These are phyloP conservation scores for Obelidium mucronatum DNA, from an alignment of 192 early-diverging fungal species.

Conservation along the genomic window DNA sequence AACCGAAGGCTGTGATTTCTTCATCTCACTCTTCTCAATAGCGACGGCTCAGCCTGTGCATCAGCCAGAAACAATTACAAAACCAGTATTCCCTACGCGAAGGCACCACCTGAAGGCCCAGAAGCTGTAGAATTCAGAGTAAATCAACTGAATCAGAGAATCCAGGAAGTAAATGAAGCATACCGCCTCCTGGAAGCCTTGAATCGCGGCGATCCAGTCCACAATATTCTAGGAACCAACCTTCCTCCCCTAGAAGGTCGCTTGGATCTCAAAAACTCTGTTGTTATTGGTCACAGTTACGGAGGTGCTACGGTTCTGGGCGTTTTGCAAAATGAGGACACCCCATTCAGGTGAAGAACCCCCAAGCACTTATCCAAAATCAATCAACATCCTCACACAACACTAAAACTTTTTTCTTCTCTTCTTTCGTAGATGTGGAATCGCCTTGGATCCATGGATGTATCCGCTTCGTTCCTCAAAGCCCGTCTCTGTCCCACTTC, in stretches of 20 bases:
- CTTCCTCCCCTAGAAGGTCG: conserved; percentile 17
- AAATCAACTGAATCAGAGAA: conserved; percentile 20
- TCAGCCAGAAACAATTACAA: background rate
- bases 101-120: background rate
- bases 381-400: background rate
- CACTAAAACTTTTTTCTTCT: background rate
- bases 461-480: conserved; percentile 5
- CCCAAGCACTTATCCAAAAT: background rate
- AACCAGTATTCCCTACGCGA: background rate
- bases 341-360: conserved; percentile 15
- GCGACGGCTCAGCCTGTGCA: conserved; percentile 25
- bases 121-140: conserved; percentile 10
- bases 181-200: conserved; percentile 12
- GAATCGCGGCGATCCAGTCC: conserved; percentile 2
- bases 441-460: conserved; percentile 41
- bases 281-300: conserved; percentile 35
- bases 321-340: background rate
- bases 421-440: conserved; percentile 6
- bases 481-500: background rate
- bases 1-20: conserved; percentile 38
- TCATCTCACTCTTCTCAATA: conserved; percentile 15
- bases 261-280: conserved; percentile 19
- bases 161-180: conserved; percentile 26
- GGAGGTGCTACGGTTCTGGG: conserved; percentile 28
- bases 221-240: background rate